Conservation (phyloP, 2,329 filamentous ascomycete species). For the Nemania serpens region DNA sequence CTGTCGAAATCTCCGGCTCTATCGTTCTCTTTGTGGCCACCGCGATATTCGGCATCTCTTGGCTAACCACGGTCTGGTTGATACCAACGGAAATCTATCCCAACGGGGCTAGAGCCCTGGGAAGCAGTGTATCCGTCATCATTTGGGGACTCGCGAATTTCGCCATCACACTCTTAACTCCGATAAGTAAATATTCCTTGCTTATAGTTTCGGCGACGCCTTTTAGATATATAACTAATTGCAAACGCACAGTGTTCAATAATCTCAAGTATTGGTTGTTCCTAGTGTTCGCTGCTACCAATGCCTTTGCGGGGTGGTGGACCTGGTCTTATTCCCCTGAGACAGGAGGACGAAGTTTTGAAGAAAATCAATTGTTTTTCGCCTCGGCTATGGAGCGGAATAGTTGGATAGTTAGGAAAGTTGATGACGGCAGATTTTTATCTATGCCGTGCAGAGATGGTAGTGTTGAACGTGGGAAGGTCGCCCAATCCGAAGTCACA, state of each 20-base stretch:
- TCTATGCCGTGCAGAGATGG: constrained; percentile 31
- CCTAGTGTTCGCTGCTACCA: constrained; percentile 59
- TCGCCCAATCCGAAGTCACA: constrained; percentile 10
- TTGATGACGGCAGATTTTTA: constrained; percentile 55
- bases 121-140: constrained; percentile 58
- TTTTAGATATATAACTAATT: not conserved
- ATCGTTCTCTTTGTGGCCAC: constrained; percentile 61
- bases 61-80: constrained; percentile 63
- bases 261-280: constrained; percentile 63
- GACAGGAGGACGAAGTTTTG: constrained; percentile 61
- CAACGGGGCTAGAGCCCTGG: constrained; percentile 58
- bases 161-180: constrained; percentile 59
- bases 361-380: constrained; percentile 65
- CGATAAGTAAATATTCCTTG: constrained; percentile 44
- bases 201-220: not conserved
- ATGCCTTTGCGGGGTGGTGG: constrained; percentile 58
- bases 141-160: constrained; percentile 64
- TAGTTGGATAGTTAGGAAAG: constrained; percentile 58
- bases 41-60: constrained; percentile 63
- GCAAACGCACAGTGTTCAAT: constrained; percentile 51
- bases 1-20: constrained; percentile 55
- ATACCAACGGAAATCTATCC: constrained; percentile 64
- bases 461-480: constrained; percentile 15
- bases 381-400: constrained; percentile 54
- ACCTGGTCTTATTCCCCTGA: constrained; percentile 58